Percentiles rank a stretch among this genome's conserved stretches.
These are phyloP conservation scores for Xylaria scruposa DNA, from an alignment of 495 filamentous ascomycete species.

Conservation along the genomic window DNA sequence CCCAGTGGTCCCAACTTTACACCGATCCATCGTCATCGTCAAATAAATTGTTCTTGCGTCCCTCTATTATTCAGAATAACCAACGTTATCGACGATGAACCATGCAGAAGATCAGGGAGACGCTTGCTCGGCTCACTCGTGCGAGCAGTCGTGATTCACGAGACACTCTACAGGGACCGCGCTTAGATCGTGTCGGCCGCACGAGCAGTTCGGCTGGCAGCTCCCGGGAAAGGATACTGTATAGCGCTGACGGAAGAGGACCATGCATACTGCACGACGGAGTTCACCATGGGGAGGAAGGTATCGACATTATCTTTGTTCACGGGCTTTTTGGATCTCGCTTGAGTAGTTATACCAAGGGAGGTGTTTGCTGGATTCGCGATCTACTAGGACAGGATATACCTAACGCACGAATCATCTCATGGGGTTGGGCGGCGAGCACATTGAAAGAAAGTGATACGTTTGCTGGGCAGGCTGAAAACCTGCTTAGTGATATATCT, in stretches of 20 bases:
- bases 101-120: constrained; percentile 45
- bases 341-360: constrained; percentile 41
- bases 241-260: constrained; percentile 38
- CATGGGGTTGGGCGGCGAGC: constrained; percentile 39
- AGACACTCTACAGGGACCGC: constrained; percentile 32
- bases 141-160: constrained; percentile 34
- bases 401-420: constrained; percentile 36
- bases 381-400: constrained; percentile 43
- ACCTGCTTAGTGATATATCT: constrained; percentile 36
- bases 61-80: background rate
- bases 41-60: background rate
- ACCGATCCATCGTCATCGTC: background rate
- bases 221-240: constrained; percentile 38
- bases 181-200: constrained; percentile 40
- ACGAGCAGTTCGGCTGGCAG: constrained; percentile 40
- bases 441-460: constrained; percentile 30
- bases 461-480: constrained; percentile 39
- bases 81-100: constrained; percentile 30
- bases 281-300: constrained; percentile 34
- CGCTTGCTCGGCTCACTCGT: constrained; percentile 42
- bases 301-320: constrained; percentile 44
- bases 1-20: background rate
- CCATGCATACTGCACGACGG: constrained; percentile 38
- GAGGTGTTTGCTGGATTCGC: constrained; percentile 41
- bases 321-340: constrained; percentile 43